A percentile compares a stretch with the other conserved stretches of the same genome.
phyloP scores from a whole-genome alignment of 768 basidiomycete genomes.

The Mycena galericulata region DNA sequence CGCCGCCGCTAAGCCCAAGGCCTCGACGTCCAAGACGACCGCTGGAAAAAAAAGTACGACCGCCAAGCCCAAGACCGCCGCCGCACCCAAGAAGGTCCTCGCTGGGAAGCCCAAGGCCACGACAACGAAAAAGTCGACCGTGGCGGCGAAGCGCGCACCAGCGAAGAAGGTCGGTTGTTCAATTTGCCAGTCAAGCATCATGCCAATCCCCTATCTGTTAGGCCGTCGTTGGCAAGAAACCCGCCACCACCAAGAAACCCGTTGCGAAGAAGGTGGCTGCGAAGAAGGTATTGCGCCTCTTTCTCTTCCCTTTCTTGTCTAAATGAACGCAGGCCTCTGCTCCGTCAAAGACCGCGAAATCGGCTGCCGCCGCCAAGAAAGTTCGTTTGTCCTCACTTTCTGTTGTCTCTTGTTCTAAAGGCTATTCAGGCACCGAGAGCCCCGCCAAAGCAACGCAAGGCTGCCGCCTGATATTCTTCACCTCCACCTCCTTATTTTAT shows the following conservation, averaged over 20 bases:
- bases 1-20: constrained; percentile 9
- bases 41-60: constrained; percentile 8
- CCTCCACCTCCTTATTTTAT: background rate
- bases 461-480: background rate
- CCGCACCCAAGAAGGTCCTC: constrained; percentile 17
- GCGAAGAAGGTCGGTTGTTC: constrained; percentile 29
- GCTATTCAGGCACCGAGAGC: constrained; percentile 10
- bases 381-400: background rate
- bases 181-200: no score
- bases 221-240: constrained; percentile 29
- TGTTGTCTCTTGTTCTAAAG: background rate
- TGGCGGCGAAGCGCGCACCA: constrained; percentile 16
- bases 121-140: constrained; percentile 30
- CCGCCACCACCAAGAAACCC: constrained; percentile 15
- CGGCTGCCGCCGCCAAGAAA: constrained; percentile 29
- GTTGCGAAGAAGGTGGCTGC: no score
- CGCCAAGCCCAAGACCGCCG: constrained; percentile 10
- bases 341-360: constrained; percentile 25
- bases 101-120: constrained; percentile 25
- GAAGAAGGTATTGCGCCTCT: no score
- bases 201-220: background rate
- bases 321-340: no score
- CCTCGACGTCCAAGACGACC: background rate
- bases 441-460: constrained; percentile 9
- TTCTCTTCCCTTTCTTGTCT: no score